A percentile compares a stretch with the other conserved stretches of the same genome.
phyloP scores from a whole-genome alignment of 1,139 yeast species.

The Candida neerlandica region DNA sequence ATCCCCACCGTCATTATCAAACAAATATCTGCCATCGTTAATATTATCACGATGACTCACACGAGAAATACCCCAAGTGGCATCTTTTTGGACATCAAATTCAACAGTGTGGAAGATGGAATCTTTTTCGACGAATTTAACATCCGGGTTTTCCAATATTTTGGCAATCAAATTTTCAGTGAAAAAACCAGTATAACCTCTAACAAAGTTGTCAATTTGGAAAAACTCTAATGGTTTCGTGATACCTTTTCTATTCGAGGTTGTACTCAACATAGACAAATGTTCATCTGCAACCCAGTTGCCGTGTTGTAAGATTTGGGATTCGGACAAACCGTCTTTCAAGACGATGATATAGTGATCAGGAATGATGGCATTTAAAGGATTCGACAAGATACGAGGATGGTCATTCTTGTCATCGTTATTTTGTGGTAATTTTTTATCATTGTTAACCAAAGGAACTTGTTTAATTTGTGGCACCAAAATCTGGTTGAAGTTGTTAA shows the following conservation, averaged over 20 bases:
- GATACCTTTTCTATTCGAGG: conserved; percentile 50
- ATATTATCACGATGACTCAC: conserved; percentile 82
- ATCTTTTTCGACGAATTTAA: conserved; percentile 78
- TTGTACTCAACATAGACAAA: conserved; percentile 22
- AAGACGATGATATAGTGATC: conserved; percentile 43
- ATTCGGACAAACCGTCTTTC: conserved; percentile 27
- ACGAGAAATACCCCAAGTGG: conserved; percentile 97
- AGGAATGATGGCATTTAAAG: conserved; percentile 46
- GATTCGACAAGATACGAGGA: conserved; percentile 7
- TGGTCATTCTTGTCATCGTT: background rate
- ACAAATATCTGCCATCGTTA: conserved; percentile 80
- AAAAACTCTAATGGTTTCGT: conserved; percentile 55
- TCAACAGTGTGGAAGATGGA: conserved; percentile 71
- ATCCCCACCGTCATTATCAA: conserved; percentile 81
- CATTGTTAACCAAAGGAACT: conserved; percentile 8
- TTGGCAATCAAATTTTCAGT: conserved; percentile 69
- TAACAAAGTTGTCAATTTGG: conserved; percentile 53
- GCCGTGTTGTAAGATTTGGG: conserved; percentile 56
- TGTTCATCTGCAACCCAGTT: conserved; percentile 50
- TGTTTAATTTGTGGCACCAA: conserved; percentile 7
- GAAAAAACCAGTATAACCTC: conserved; percentile 78
- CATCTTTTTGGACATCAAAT: conserved; percentile 70
- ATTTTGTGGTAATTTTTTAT: background rate
- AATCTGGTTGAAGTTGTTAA: conserved; percentile 4
- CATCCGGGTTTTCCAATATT: conserved; percentile 72